Evolutionary conservation across 2,329 filamentous ascomycete species (phyloP).

Genomic region (Fusarium pininemorale): DNA sequence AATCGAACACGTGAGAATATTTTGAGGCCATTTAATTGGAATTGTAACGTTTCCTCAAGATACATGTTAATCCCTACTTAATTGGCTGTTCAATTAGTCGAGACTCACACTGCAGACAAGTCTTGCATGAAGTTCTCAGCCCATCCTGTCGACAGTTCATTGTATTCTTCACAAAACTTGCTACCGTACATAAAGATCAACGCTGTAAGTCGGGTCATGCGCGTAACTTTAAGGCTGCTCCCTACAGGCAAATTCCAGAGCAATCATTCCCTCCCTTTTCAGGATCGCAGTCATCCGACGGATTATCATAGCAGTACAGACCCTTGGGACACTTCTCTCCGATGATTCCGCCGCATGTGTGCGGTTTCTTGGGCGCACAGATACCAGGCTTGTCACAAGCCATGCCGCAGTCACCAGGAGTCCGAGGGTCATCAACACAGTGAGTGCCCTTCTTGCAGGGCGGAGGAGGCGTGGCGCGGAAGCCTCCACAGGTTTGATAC

Average conservation of each 20-base stretch:
- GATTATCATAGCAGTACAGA: conserved; percentile 44
- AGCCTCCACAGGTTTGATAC: conserved; percentile 48
- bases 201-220: rapidly evolving
- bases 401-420: conserved; percentile 43
- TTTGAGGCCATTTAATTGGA: not conserved
- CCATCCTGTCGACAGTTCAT: not conserved
- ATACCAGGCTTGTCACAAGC: conserved; percentile 49
- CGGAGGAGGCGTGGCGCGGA: conserved; percentile 30
- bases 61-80: no score
- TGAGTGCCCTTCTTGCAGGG: conserved; percentile 38
- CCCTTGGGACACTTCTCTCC: conserved; percentile 42
- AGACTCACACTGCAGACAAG: not conserved
- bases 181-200: not conserved
- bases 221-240: rapidly evolving
- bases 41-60: not conserved
- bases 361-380: conserved; percentile 40
- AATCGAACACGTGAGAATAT: not conserved
- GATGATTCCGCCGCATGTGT: conserved; percentile 40
- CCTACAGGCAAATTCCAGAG: conserved; percentile 44
- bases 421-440: conserved; percentile 49
- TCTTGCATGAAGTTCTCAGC: not conserved
- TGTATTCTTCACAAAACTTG: not conserved
- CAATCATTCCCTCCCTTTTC: conserved; percentile 44
- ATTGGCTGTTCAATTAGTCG: no score
- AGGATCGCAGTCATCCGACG: conserved; percentile 43